phyloP scores from a whole-genome alignment of 345 rosid species.

The Pistacia vera region DNA sequence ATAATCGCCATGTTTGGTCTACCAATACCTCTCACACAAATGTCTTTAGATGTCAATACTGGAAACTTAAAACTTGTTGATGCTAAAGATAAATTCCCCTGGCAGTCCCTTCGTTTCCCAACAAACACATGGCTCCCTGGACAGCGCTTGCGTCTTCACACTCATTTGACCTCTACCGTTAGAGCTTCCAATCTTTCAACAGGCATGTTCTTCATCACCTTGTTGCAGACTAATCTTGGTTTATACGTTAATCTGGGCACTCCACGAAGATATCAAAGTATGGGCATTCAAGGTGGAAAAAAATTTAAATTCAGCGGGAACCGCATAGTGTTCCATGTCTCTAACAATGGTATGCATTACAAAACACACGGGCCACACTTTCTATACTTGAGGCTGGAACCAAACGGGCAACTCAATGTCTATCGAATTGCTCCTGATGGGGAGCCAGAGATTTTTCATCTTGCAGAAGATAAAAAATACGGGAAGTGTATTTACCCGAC shows the following conservation, averaged over 20 bases:
- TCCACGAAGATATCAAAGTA: too few relatives aligned
- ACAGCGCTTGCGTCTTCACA: too few relatives aligned
- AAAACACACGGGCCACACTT: too few relatives aligned
- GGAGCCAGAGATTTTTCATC: conserved; percentile 6
- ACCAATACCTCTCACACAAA: not conserved
- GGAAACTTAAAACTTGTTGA: conserved; percentile 17
- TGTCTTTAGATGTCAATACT: not conserved
- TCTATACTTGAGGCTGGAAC: conserved; percentile 16
- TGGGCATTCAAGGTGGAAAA: too few relatives aligned
- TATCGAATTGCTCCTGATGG: conserved; percentile 7
- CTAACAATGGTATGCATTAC: too few relatives aligned
- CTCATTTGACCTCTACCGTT: too few relatives aligned
- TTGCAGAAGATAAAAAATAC: conserved; percentile 11
- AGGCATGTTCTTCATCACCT: too few relatives aligned
- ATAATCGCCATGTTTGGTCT: conserved; percentile 13
- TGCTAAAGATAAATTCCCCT: not conserved
- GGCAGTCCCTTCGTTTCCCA: conserved; percentile 22
- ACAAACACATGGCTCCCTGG: conserved; percentile 1
- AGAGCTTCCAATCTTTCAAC: too few relatives aligned
- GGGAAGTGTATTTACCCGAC: conserved; percentile 9
- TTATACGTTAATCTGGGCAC: too few relatives aligned
- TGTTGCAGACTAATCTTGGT: too few relatives aligned
- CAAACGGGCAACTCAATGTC: conserved; percentile 21
- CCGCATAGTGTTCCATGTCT: too few relatives aligned
- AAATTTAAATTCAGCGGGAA: too few relatives aligned